Base-by-base conservation (phyloP, 768 basidiomycete species). In the Pleurotus eryngii region DNA sequence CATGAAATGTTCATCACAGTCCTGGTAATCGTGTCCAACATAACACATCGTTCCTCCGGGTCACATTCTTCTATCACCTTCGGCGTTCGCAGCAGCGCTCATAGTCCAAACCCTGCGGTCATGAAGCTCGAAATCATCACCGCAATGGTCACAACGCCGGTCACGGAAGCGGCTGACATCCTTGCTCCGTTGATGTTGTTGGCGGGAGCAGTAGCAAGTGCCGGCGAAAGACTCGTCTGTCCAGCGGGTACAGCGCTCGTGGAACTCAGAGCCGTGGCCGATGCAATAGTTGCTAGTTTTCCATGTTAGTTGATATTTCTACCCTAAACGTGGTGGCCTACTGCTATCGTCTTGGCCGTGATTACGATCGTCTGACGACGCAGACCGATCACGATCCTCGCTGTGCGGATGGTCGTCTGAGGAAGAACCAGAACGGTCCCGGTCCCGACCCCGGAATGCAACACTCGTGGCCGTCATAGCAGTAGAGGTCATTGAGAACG, bases 1-100 rank as follows among this genome's bases (percentile, higher is more conserved):
- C n/a, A 24, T 22, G 39, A 54, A 35, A n/a, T 54, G 51, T 54
- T 24, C 51, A 42, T 40, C 20, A 54, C 20, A 54, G 39, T 54
- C 39, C 22, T 20, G 18, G 15, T 40, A 35, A 11, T 38, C 17
- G 46, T 14, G 3, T 11, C 30, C 30, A 35, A 35, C 30, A 35
- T 35, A 30, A 30, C 30, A 30, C 24, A 17, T 22, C n/a, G 42
- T 45, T 45, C 42, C 15, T 45, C 2, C 2, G n/a, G 3, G n/a
- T 54, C 22, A 5, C 37, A 24, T 22, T 5, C 46, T 20, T 48
- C 18, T 24, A 18, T 48, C 24, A 26, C 24, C 9, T 17, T 26
- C 20, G 14, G 42, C 42, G 14, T 43, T 22, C 20, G 15, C 6
- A 45, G 42, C 42, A 43, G n/a, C 42, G 42, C 3, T 54, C 39